Evolutionary conservation across 2,329 filamentous ascomycete species (phyloP).

Genomic region (Clarireedia monteithiana): DNA sequence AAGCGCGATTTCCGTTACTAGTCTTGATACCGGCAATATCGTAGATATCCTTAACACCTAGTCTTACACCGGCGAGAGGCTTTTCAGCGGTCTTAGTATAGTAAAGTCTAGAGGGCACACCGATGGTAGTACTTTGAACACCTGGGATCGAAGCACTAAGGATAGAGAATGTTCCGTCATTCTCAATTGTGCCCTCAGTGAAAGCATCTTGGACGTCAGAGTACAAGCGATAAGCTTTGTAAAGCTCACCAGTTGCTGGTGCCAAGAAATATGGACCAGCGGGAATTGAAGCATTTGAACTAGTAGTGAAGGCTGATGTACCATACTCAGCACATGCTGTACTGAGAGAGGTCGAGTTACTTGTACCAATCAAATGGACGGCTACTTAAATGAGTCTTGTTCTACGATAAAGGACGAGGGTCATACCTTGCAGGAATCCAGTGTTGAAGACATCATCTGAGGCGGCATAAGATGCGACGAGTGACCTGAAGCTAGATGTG

Average conservation of each 20-base stretch:
- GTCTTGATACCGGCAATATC: slow-evolving; percentile 50
- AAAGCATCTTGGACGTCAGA: slow-evolving; percentile 42
- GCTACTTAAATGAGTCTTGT: not conserved
- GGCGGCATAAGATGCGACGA: slow-evolving; percentile 19
- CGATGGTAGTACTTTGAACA: slow-evolving; percentile 35
- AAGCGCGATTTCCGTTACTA: slow-evolving; percentile 50
- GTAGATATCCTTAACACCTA: slow-evolving; percentile 58
- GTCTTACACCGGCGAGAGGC: slow-evolving; percentile 51
- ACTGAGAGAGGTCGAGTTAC: slow-evolving; percentile 8
- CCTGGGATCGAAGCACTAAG: slow-evolving; percentile 36
- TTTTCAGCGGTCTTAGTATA: slow-evolving; percentile 43
- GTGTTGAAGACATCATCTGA: slow-evolving; percentile 24
- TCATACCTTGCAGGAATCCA: slow-evolving; percentile 23
- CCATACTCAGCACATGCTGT: slow-evolving; percentile 15
- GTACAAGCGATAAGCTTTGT: slow-evolving; percentile 42
- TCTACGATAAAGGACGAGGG: no score
- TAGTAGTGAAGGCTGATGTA: slow-evolving; percentile 16
- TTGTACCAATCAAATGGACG: slow-evolving; percentile 4
- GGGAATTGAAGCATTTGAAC: slow-evolving; percentile 26
- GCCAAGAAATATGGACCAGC: slow-evolving; percentile 44
- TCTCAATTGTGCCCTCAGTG: slow-evolving; percentile 36
- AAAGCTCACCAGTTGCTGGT: slow-evolving; percentile 34
- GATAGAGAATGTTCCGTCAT: slow-evolving; percentile 34
- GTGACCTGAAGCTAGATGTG: slow-evolving; percentile 12
- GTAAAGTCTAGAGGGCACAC: slow-evolving; percentile 54